Percentiles rank a stretch among this genome's conserved stretches.
These are phyloP conservation scores for Lentinula raphanica DNA, from an alignment of 768 basidiomycete species.

Conservation along the genomic window DNA sequence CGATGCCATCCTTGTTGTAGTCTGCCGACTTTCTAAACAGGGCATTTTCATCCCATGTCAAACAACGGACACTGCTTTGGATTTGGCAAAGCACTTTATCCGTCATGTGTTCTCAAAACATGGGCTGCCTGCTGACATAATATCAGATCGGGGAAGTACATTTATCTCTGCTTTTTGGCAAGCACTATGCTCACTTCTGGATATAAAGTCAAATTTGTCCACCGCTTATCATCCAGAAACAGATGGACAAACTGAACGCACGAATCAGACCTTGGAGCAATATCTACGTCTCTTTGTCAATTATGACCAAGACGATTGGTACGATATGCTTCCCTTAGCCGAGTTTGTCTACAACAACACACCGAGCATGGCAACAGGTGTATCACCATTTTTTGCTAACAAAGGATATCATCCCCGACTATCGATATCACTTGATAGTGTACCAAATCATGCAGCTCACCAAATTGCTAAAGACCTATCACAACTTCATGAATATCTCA, in stretches of 20 bases:
- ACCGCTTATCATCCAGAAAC: background rate
- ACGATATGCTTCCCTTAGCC: conserved; percentile 15
- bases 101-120: conserved; percentile 17
- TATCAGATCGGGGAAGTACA: conserved; percentile 13
- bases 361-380: background rate
- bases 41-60: conserved; percentile 12
- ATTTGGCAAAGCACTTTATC: conserved; percentile 10
- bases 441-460: too few relatives aligned
- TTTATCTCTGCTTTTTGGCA: conserved; percentile 17
- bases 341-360: conserved; percentile 26
- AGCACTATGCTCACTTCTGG: background rate
- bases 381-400: too few relatives aligned
- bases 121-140: conserved; percentile 13
- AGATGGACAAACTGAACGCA: conserved; percentile 17
- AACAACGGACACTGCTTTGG: conserved; percentile 6
- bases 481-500: too few relatives aligned
- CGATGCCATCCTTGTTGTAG: too few relatives aligned
- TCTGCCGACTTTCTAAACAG: conserved; percentile 5
- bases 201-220: background rate
- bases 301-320: conserved; percentile 24
- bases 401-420: too few relatives aligned
- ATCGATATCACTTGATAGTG: too few relatives aligned
- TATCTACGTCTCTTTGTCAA: conserved; percentile 18
- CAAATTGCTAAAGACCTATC: too few relatives aligned
- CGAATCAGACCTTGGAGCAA: conserved; percentile 19